A percentile compares a stretch with the other conserved stretches of the same genome.
Evolutionary conservation across 139 green algal species (phyloP).

Genomic region (Chlamydomonas incerta): DNA sequence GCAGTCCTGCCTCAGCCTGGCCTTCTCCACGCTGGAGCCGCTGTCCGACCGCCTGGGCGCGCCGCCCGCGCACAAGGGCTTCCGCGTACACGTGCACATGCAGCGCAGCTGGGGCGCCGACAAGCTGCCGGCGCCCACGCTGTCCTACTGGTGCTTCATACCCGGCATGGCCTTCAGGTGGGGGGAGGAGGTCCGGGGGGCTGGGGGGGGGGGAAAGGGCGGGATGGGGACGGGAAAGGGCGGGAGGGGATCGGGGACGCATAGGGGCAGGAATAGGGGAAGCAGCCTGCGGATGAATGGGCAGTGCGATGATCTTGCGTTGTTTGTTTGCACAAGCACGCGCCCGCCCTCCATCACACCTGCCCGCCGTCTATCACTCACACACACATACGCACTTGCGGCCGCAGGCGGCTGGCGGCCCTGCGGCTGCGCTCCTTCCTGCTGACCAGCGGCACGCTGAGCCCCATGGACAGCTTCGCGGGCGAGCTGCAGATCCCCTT

Average conservation of each 20-base stretch:
- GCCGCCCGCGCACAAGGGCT: conserved; percentile 65
- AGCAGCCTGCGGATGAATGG: too few species aligned
- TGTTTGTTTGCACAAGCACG: neutral
- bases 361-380: too few species aligned
- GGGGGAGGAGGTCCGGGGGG: neutral
- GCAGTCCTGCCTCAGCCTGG: conserved; percentile 70
- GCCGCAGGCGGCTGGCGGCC: conserved; percentile 40
- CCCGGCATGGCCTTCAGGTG: conserved; percentile 66
- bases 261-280: too few species aligned
- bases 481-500: conserved; percentile 92
- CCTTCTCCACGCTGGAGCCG: conserved; percentile 65
- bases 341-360: too few species aligned
- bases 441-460: conserved; percentile 93
- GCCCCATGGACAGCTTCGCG: conserved; percentile 89
- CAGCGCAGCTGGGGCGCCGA: conserved; percentile 59
- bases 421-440: conserved; percentile 70
- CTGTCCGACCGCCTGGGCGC: conserved; percentile 38
- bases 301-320: too few species aligned
- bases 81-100: conserved; percentile 82
- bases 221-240: too few species aligned
- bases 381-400: too few species aligned
- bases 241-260: too few species aligned
- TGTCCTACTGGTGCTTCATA: conserved; percentile 95
- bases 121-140: conserved; percentile 68
- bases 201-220: too few species aligned